Evolutionary conservation across 805 yeast species (phyloP), one percentile per base, ranked within the genome.

Genomic region (Candida adriatica): DNA sequence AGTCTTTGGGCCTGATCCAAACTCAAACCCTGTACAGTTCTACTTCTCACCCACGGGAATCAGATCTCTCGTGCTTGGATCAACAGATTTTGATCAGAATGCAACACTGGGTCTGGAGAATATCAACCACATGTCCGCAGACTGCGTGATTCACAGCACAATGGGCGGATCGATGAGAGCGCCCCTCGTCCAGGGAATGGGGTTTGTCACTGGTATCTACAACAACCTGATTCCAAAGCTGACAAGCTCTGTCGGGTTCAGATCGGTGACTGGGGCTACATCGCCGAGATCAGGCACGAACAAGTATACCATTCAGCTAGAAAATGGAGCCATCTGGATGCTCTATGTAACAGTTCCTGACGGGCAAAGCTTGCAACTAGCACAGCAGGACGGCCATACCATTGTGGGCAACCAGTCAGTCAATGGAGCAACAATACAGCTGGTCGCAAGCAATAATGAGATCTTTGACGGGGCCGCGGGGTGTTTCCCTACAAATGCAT

Each of bases 131-230:
- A 34, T 61, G 45, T 59, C 66, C 11, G 46, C 58, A 2, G 56
- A 58, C 27, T 38, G 50, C n/a, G 30, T 26, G 13, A 38, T 54
- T 13, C 40, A 54, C 30, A 52, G 48, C 26, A 37, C 42, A 18
- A 43, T 29, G 13, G 34, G 47, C 11, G 73, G 73, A 27, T 63
- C 58, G 20, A 50, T 77, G 31, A 60, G 60, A 20, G 51, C 71
- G 23, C 88, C 90, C 4, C 48, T 82, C 33, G 82, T 79, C 6
- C 88, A 81, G 55, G 96, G 96, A 33, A 68, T 68, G 68, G 95
- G 95, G 6, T 75, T 83, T 40, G 73, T 83, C 11, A 79, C 95
- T 19, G 84, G 78, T 17, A 56, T 70, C 16, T 79, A 70, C 41
- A 66, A 69, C 48, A 58, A 62, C 37, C 56, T 77, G 45, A 63